Percentiles rank a stretch among this genome's conserved stretches.
phyloP scores from a whole-genome alignment of 768 basidiomycete species.

The Pleurotus platypus region DNA sequence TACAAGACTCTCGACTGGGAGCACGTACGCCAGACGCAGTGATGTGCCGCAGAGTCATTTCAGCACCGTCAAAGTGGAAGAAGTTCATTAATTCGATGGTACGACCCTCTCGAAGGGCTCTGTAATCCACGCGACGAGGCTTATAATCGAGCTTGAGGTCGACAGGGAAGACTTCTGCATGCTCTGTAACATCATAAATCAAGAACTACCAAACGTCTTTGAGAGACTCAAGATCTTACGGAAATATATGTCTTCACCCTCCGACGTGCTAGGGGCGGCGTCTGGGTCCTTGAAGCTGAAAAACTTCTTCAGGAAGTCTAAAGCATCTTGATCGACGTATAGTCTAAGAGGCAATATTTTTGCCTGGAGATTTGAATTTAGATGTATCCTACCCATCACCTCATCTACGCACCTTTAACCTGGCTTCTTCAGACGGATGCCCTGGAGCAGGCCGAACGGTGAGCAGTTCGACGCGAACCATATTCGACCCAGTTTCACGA shows the following conservation, averaged over 20 bases:
- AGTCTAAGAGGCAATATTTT: slow-evolving; percentile 88
- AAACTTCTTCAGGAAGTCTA: slow-evolving; percentile 97
- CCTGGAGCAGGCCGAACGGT: slow-evolving; percentile 71
- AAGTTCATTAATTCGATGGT: slow-evolving; percentile 99
- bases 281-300: slow-evolving; percentile 80
- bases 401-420: slow-evolving; percentile 59
- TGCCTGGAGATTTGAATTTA: slow-evolving; percentile 45
- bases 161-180: slow-evolving; percentile 92
- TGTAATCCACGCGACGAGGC: slow-evolving; percentile 93
- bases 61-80: slow-evolving; percentile 98
- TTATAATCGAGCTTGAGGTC: slow-evolving; percentile 98
- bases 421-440: slow-evolving; percentile 68
- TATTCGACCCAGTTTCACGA: slow-evolving; percentile 87
- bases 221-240: slow-evolving; percentile 42
- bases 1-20: neutral
- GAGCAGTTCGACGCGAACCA: slow-evolving; percentile 84
- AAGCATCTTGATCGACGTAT: slow-evolving; percentile 97
- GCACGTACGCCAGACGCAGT: slow-evolving; percentile 82
- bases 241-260: slow-evolving; percentile 59
- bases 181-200: slow-evolving; percentile 45
- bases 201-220: neutral
- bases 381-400: neutral
- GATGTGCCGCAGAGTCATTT: slow-evolving; percentile 95
- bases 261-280: slow-evolving; percentile 30
- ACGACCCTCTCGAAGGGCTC: slow-evolving; percentile 82